Evolutionary conservation across 371 early-diverging fungal genomes (phyloP).

Genomic region (Syncephalastrum sp.): DNA sequence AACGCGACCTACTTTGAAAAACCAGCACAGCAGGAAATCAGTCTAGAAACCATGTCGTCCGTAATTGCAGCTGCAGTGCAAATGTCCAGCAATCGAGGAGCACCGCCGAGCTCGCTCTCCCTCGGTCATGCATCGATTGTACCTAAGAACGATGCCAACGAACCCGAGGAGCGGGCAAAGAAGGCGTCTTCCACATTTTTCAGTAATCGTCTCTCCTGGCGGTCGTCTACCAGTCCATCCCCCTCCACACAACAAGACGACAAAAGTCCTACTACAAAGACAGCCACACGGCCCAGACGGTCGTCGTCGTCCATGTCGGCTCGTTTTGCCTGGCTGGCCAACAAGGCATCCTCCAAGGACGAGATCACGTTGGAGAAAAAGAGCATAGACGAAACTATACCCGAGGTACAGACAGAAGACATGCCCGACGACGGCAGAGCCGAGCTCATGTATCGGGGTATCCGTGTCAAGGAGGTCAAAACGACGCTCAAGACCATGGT

Average conservation of each 20-base stretch:
- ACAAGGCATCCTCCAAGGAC: background rate
- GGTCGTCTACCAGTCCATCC: conserved; percentile 4
- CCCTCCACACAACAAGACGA: background rate
- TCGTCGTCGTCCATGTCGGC: conserved; percentile 16
- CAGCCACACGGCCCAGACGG: conserved; percentile 2
- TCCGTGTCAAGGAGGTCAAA: conserved; percentile 53
- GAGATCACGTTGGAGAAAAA: background rate
- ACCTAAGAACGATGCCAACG: conserved; percentile 10
- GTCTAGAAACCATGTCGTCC: conserved; percentile 41
- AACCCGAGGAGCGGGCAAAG: conserved; percentile 4
- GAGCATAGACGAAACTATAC: background rate
- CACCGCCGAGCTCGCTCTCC: conserved; percentile 35
- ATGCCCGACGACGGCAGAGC: conserved; percentile 37
- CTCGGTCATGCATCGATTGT: conserved; percentile 48
- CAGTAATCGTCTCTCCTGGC: conserved; percentile 5
- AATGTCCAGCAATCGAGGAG: conserved; percentile 26
- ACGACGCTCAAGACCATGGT: conserved; percentile 48
- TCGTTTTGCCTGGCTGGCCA: conserved; percentile 17
- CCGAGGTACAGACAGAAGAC: conserved; percentile 6
- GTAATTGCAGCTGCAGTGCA: conserved; percentile 49
- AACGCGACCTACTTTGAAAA: no score
- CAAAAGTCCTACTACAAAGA: background rate
- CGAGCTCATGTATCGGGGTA: conserved; percentile 47
- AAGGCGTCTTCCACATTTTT: conserved; percentile 2
- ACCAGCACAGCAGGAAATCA: no score